Evolutionary conservation across 768 basidiomycete species (phyloP), one percentile per base, ranked within the genome.

Genomic region (Boletus rubescentipes): DNA sequence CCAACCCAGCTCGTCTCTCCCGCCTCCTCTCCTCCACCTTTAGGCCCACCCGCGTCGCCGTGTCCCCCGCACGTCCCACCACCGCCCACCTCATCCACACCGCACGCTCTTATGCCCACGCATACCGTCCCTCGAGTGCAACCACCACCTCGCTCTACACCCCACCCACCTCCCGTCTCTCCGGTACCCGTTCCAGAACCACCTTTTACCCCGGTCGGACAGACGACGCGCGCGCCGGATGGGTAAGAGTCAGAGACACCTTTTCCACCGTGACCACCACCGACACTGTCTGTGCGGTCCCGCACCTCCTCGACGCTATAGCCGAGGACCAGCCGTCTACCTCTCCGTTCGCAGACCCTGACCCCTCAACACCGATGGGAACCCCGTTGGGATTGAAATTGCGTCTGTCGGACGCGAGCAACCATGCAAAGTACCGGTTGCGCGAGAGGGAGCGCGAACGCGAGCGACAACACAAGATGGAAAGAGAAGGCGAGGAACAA

Each of bases 331-430:
- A 23, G 39, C 14, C 37, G 12, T 32, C 51, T 23, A 21, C 2
- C 9, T 47, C 53, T 1, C 53, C 55, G 4, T 40, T 50, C 15
- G 47, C 32, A 0, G 54, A 55, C 44, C 45, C 39, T 1, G 21
- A n/a, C 7, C 12, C 10, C 2, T 8, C 3, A n/a, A n/a, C 34
- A 4, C 37, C 41, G 0, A 7, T 18, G 14, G 63, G 64, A 1
- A 65, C 60, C 0, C 0, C 23, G 36, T 30, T 63, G 30, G 64
- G 58, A 7, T 23, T 65, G 34, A 64, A 53, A 23, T 2, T 65
- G 21, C 64, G 64, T 32, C 36, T 64, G 32, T 65, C 64, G 41
- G 62, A 66, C 31, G 65, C 65, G 23, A 64, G 62, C 47, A 62
- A 67, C 40, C 62, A 61, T 29, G 62, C 55, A 7, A 53, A 29